A percentile compares a stretch with the other conserved stretches of the same genome.
phyloP scores from a whole-genome alignment of 1,284 basidiomycete species.

The Apiotrichum sp. region DNA sequence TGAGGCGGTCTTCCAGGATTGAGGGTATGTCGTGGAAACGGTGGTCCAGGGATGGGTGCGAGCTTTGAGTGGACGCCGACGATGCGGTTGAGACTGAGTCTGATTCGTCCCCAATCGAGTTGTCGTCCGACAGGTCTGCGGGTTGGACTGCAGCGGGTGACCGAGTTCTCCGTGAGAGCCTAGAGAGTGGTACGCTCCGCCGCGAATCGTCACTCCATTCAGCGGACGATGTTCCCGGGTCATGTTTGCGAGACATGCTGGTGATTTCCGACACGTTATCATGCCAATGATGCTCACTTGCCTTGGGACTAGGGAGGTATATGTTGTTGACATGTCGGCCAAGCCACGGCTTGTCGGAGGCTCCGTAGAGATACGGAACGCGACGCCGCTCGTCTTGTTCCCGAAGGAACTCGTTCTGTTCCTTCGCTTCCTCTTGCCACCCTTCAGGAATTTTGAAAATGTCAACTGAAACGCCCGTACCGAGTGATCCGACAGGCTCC shows the following conservation, averaged over 20 bases:
- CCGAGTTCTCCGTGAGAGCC: slow-evolving; percentile 3
- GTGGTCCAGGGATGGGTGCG: background rate
- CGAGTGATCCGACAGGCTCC: slow-evolving; percentile 61
- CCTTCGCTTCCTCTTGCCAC: slow-evolving; percentile 53
- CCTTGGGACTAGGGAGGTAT: slow-evolving; percentile 29
- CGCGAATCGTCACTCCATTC: slow-evolving; percentile 4
- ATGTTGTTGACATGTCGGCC: slow-evolving; percentile 25
- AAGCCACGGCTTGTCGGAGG: slow-evolving; percentile 16
- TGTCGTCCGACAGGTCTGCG: background rate
- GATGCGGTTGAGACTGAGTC: slow-evolving; percentile 15
- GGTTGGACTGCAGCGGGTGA: background rate
- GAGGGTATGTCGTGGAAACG: slow-evolving; percentile 2
- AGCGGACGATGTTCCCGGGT: slow-evolving; percentile 8
- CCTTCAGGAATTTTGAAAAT: slow-evolving; percentile 60
- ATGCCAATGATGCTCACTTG: background rate
- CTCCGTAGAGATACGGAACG: slow-evolving; percentile 55
- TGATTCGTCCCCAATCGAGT: slow-evolving; percentile 24
- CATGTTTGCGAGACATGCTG: background rate
- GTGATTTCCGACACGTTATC: background rate
- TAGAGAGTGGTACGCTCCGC: slow-evolving; percentile 2
- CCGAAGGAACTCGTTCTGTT: slow-evolving; percentile 63
- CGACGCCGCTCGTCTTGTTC: slow-evolving; percentile 63
- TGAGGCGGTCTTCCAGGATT: slow-evolving; percentile 9
- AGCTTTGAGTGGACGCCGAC: slow-evolving; percentile 3
- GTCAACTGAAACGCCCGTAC: slow-evolving; percentile 59